Evolutionary conservation across 2,329 filamentous ascomycete genomes (phyloP), one percentile per base, ranked within the genome.

Genomic region (Neocucurbitaria cava): DNA sequence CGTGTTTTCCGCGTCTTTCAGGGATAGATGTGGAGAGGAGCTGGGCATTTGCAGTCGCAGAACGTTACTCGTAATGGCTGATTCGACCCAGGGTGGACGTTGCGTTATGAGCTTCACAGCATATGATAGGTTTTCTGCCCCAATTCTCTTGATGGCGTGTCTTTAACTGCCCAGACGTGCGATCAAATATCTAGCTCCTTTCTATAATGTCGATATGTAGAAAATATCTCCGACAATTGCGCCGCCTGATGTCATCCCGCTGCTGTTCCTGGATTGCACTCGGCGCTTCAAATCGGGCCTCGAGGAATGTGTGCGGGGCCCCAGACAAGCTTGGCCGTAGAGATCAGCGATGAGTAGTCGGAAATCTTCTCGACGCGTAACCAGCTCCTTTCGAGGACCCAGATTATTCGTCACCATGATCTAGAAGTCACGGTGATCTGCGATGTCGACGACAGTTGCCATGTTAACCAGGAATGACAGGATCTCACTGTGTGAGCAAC

Each of bases 241-340:
- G 52, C 46, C 17, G 15, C 20, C 28, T 61, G 51, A 58, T 61
- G 57, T 59, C 58, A 59, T 61, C 35, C 49, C 59, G 49, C 46
- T 43, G 49, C 38, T 44, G 42, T 47, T 41, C 54, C 57, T 60
- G 54, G 48, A 55, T 61, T 40, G 49, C 49, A 53, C 39, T 55
- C 50, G n/a, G n/a, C n/a, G 61, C 57, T 50, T 58, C 51, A 50
- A 52, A 46, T 63, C 61, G 64, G 56, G 48, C 59, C 54, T 59
- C 63, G 30, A 51, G 51, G 43, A 49, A 54, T 49, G 47, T 55
- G 39, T 58, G 64, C 64, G 65, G 65, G 65, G 63, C 65, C 64
- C 65, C 65, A 61, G 58, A 64, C 54, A 61, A 64, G 58, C 54
- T 61, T 61, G 54, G 58, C 46, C 45, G 55, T 49, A 59, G 49